Percentiles rank a stretch among this genome's conserved stretches.
phyloP scores from a whole-genome alignment of 164 flowering plant genomes.

The Akebia trifoliata region DNA sequence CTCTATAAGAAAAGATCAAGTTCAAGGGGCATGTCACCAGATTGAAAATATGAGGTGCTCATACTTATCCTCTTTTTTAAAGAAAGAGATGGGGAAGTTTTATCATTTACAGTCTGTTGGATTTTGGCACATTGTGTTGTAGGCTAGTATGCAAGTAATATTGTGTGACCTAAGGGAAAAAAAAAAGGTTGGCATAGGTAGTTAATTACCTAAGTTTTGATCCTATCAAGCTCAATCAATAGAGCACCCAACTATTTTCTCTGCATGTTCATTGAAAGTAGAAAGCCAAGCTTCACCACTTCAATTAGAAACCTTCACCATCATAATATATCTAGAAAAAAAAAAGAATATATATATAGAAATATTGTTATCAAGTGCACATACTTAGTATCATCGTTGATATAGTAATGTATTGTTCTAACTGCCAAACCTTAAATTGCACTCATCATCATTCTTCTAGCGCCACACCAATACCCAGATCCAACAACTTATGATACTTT shows the following conservation, averaged over 20 bases:
- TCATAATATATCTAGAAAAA: slow-evolving; percentile 68
- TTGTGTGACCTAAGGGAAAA: no score
- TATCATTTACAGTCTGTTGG: no score
- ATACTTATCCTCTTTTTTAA: no score
- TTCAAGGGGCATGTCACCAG: no score
- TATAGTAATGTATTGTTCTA: not conserved
- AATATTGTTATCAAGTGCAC: not conserved
- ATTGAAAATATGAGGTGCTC: no score
- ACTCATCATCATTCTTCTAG: slow-evolving; percentile 74
- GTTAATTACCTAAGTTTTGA: slow-evolving; percentile 58
- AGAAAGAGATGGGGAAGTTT: no score
- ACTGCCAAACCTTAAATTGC: slow-evolving; percentile 59
- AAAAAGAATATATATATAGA: not conserved
- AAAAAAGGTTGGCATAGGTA: no score
- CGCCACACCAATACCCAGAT: slow-evolving; percentile 96
- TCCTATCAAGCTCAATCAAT: slow-evolving; percentile 79
- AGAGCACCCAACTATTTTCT: slow-evolving; percentile 75
- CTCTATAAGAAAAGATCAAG: no score
- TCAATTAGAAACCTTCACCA: slow-evolving; percentile 56
- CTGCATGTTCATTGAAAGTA: slow-evolving; percentile 84
- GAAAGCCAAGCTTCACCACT: slow-evolving; percentile 88
- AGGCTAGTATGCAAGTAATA: no score
- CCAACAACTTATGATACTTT: slow-evolving; percentile 85
- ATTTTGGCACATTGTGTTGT: no score
- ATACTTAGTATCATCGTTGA: not conserved